Conservation (phyloP, 1,139 yeast genomes). For the Zygoascus meyerae region DNA sequence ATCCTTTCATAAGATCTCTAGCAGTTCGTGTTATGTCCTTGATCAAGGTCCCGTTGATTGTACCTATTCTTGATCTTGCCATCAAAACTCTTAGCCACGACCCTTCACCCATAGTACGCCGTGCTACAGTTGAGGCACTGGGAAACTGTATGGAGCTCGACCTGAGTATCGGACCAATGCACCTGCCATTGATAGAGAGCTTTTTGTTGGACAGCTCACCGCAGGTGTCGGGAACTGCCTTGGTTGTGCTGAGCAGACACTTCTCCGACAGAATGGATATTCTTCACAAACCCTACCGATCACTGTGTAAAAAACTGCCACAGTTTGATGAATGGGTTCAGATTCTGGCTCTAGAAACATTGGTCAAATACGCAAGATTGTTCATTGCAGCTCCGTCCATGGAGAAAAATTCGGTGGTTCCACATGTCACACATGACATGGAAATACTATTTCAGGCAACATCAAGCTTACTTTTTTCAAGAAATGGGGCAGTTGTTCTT, state of each 20-base stretch:
- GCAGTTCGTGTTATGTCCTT: slow-evolving; percentile 79
- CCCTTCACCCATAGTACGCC: slow-evolving; percentile 69
- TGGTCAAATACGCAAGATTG: slow-evolving; percentile 59
- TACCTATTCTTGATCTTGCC: slow-evolving; percentile 71
- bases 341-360: slow-evolving; percentile 50
- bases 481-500: slow-evolving; percentile 59
- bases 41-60: slow-evolving; percentile 69
- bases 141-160: slow-evolving; percentile 53
- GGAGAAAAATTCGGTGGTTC: slow-evolving; percentile 11
- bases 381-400: slow-evolving; percentile 51
- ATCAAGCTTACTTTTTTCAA: slow-evolving; percentile 42
- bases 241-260: slow-evolving; percentile 51
- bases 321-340: slow-evolving; percentile 80
- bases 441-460: slow-evolving; percentile 47
- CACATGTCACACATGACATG: slow-evolving; percentile 51
- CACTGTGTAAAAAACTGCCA: slow-evolving; percentile 49
- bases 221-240: slow-evolving; percentile 64
- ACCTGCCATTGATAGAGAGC: slow-evolving; percentile 46
- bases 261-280: slow-evolving; percentile 56
- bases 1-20: slow-evolving; percentile 61
- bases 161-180: slow-evolving; percentile 39
- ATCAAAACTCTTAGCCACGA: slow-evolving; percentile 66
- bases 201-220: slow-evolving; percentile 61
- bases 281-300: slow-evolving; percentile 65
- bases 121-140: slow-evolving; percentile 74